A percentile compares a stretch with the other conserved stretches of the same genome.
Evolutionary conservation across 306 rosid genomes (phyloP).

Genomic region (Dalbergia cochinchinensis): DNA sequence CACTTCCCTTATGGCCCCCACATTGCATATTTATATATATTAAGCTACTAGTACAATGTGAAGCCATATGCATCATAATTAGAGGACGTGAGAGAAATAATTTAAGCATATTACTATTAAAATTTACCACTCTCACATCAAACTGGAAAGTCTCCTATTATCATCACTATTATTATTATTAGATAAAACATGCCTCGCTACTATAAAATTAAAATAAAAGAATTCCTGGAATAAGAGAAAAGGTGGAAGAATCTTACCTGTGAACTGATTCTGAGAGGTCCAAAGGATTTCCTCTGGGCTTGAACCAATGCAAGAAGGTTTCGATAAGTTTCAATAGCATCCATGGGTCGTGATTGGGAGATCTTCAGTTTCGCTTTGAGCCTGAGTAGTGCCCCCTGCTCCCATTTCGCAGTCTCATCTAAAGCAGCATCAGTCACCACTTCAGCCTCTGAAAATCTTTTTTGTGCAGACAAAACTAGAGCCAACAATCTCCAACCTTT

Average conservation of each 20-base stretch:
- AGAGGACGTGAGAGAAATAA: background rate
- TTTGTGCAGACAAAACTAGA: slow-evolving; percentile 89
- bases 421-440: slow-evolving; percentile 94
- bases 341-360: slow-evolving; percentile 75
- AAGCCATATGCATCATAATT: slow-evolving; percentile 1
- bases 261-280: slow-evolving; percentile 59
- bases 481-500: slow-evolving; percentile 96
- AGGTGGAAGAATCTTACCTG: slow-evolving; percentile 64
- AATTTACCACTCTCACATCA: background rate
- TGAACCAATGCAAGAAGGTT: slow-evolving; percentile 96
- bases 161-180: background rate
- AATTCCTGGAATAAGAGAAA: slow-evolving; percentile 16
- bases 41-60: slow-evolving; percentile 1
- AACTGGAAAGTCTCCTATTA: background rate
- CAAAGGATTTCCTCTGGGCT: slow-evolving; percentile 89
- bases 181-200: background rate
- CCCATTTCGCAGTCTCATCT: slow-evolving; percentile 94
- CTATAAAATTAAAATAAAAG: background rate
- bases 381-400: slow-evolving; percentile 91
- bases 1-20: background rate
- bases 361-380: slow-evolving; percentile 90
- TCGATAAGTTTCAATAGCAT: slow-evolving; percentile 91
- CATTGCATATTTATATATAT: background rate
- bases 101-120: background rate
- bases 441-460: slow-evolving; percentile 82